Percentiles rank a stretch among this genome's conserved stretches.
Evolutionary conservation across 163 green algal genomes (phyloP).

Genomic region (Prototheca cutis): DNA sequence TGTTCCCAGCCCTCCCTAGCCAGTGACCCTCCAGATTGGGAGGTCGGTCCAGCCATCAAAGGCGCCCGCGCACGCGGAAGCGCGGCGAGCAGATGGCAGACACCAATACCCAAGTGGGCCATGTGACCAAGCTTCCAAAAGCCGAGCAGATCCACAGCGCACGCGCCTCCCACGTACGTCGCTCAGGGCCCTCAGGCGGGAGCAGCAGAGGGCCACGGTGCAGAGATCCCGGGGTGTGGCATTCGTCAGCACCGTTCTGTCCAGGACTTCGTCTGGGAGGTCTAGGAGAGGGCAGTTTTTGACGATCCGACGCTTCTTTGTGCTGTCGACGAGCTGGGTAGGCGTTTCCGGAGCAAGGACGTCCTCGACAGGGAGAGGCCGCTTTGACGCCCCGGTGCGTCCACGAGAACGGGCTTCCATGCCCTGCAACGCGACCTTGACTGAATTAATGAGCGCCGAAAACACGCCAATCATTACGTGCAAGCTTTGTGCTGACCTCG

Average conservation of each 20-base stretch:
- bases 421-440: neutral
- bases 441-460: neutral
- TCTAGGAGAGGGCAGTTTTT: neutral
- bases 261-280: slow-evolving; percentile 9
- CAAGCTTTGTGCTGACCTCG: no score
- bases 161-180: neutral
- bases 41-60: no score
- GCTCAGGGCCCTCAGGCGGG: neutral
- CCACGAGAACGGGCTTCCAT: neutral
- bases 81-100: no score
- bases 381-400: neutral
- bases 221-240: neutral
- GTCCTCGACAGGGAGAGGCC: neutral
- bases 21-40: no score
- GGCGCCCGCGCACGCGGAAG: no score
- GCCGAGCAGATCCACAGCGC: neutral
- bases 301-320: neutral
- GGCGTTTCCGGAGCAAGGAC: neutral
- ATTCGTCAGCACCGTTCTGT: neutral
- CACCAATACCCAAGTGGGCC: neutral
- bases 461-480: neutral
- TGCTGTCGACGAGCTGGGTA: neutral
- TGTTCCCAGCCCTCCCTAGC: no score
- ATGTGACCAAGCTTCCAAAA: neutral
- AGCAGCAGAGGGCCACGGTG: neutral